phyloP scores from a whole-genome alignment of 2,329 filamentous ascomycete genomes.

The Fusarium cicatricum region DNA sequence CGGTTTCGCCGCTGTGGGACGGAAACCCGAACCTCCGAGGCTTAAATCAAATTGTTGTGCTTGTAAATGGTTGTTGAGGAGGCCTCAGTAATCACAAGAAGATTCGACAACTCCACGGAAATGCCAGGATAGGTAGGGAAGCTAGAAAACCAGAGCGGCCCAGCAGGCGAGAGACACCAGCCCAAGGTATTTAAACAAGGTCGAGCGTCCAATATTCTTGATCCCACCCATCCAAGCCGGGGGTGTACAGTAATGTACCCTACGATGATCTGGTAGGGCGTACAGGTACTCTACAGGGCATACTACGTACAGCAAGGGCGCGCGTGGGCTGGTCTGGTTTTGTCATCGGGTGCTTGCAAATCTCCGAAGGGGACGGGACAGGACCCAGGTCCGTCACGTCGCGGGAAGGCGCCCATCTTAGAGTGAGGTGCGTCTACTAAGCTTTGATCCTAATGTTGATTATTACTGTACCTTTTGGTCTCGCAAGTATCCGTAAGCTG shows the following conservation, averaged over 20 bases:
- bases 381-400: not conserved
- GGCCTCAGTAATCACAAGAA: not conserved
- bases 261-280: not conserved
- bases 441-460: too few species aligned
- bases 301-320: slow-evolving; percentile 26
- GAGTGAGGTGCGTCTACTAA: not conserved
- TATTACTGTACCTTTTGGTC: too few species aligned
- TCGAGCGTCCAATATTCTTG: not conserved
- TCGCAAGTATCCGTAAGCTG: not conserved
- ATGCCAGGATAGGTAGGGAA: not conserved
- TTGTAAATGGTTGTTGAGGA: not conserved
- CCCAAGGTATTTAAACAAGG: slow-evolving; percentile 34
- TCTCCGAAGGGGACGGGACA: slow-evolving; percentile 23
- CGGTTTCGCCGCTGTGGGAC: slow-evolving; percentile 14
- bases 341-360: slow-evolving; percentile 38
- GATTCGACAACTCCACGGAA: not conserved
- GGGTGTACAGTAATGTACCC: not conserved
- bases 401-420: too few species aligned
- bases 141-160: not conserved
- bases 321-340: too few species aligned
- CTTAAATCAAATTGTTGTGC: slow-evolving; percentile 1
- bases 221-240: slow-evolving; percentile 25
- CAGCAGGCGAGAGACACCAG: slow-evolving; percentile 6
- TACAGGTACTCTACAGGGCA: too few species aligned
- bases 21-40: slow-evolving; percentile 29